Base-by-base conservation (phyloP, 2,329 filamentous ascomycete species). In the Chaetomium sp. region DNA sequence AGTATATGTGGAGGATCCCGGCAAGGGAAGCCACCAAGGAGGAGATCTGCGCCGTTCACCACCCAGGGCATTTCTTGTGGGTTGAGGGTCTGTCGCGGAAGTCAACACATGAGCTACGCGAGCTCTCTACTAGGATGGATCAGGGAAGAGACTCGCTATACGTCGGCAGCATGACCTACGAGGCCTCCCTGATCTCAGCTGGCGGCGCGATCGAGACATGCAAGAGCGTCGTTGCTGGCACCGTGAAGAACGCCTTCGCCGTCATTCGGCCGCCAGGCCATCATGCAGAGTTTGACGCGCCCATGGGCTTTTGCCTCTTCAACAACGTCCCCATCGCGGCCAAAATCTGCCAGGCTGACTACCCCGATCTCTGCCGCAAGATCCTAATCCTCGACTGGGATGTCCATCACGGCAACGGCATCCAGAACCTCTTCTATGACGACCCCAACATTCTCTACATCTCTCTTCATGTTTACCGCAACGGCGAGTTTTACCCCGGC, bases 271-370 rank as follows among this genome's bases (percentile, higher is more conserved):
- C 95, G 1, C 95, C 95, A 0, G 95, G 95, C 0, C 95, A 99
- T 73, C 95, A 99, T 76, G 95, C 95, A 0, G 95, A 99, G 75
- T 88, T 87, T 64, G 85, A 95, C 72, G 83, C 88, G 42, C 86
- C 94, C 0, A 95, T 97, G 84, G 95, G 95, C 0, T 99, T 99
- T 74, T 99, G 95, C 75, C 86, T 98, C 65, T 98, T 98, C 80
- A 97, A 99, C 79, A 99, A 99, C 73, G 95, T 98, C 3, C 93
- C 92, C 23, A 90, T 99, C 65, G 94, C 93, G 1, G 89, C 93
- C n/a, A 90, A 87, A 65, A 90, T 93, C 13, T 97, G 93, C 74
- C 93, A 97, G 75, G 80, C 84, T 60, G 88, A 93, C 65, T 95
- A 91, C 70, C 91, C 91, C 1, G 86, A 94, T 3, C 80, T 80